phyloP scores from a whole-genome alignment of 1,284 basidiomycete genomes.

The Cystobasidium pallidum region DNA sequence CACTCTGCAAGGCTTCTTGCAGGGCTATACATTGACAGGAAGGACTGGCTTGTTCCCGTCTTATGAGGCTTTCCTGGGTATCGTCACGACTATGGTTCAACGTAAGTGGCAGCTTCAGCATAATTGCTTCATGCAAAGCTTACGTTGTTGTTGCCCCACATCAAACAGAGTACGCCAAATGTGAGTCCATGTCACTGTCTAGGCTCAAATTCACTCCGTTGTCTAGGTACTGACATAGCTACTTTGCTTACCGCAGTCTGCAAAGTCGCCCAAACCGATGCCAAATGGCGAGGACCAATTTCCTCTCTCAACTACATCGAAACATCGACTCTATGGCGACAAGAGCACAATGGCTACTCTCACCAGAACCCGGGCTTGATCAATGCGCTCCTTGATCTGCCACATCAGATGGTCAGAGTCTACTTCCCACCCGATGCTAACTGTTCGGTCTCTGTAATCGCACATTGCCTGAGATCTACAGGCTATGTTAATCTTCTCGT shows the following conservation, averaged over 20 bases:
- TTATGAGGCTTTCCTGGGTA: conserved; percentile 82
- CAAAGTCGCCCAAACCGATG: conserved; percentile 63
- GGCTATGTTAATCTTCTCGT: conserved; percentile 85
- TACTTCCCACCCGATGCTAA: conserved; percentile 91
- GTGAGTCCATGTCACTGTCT: conserved; percentile 4
- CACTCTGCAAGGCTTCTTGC: conserved; percentile 80
- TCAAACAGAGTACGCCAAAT: conserved; percentile 44
- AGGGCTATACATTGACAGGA: conserved; percentile 59
- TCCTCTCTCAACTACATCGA: conserved; percentile 83
- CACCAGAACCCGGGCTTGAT: conserved; percentile 81
- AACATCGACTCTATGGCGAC: conserved; percentile 76
- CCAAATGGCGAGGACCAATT: conserved; percentile 70
- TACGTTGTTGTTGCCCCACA: neutral
- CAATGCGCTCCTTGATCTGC: conserved; percentile 75
- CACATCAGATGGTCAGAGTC: conserved; percentile 72
- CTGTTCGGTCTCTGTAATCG: conserved; percentile 72
- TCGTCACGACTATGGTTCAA: conserved; percentile 58
- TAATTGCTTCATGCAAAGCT: too few species aligned
- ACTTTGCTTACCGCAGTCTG: conserved; percentile 31
- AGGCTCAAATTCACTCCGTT: neutral
- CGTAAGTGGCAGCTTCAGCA: conserved; percentile 9
- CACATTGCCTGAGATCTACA: conserved; percentile 78
- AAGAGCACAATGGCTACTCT: conserved; percentile 61
- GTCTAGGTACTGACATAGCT: neutral
- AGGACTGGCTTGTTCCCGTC: conserved; percentile 82